Conservation (phyloP, 805 yeast species). For the Lipomyces mesembrius region DNA sequence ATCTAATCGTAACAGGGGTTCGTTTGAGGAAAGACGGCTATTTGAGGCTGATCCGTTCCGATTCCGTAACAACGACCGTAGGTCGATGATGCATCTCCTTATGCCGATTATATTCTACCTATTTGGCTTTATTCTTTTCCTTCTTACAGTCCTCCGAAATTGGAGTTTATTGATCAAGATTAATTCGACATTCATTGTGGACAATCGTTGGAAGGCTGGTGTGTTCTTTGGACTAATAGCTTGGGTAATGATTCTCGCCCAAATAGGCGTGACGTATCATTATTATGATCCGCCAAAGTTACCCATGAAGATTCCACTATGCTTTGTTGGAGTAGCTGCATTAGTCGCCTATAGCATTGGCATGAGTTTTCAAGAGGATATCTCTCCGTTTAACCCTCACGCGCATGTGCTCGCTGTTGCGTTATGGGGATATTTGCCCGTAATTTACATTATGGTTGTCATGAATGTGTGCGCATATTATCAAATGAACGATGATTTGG, state of each 20-base stretch:
- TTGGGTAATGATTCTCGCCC: constrained; percentile 32
- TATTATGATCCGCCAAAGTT: constrained; percentile 37
- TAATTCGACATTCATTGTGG: constrained; percentile 26
- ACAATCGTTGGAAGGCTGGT: constrained; percentile 42
- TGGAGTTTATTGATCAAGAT: constrained; percentile 35
- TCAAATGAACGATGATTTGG: constrained; percentile 40
- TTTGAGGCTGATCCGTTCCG: constrained; percentile 40
- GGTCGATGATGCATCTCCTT: constrained; percentile 38
- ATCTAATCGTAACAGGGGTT: constrained; percentile 27
- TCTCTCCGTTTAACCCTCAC: constrained; percentile 40
- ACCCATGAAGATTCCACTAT: constrained; percentile 35
- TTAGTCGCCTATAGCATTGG: constrained; percentile 36
- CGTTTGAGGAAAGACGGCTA: constrained; percentile 42
- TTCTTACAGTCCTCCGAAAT: constrained; percentile 42
- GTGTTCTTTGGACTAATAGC: constrained; percentile 39
- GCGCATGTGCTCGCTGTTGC: constrained; percentile 38
- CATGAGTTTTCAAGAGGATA: constrained; percentile 21
- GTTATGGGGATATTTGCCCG: constrained; percentile 41
- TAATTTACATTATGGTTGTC: constrained; percentile 36
- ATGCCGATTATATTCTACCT: constrained; percentile 41
- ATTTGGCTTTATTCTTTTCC: constrained; percentile 38
- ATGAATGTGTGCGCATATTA: constrained; percentile 39
- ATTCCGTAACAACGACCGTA: constrained; percentile 34
- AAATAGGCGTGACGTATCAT: constrained; percentile 34
- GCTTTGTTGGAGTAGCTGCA: constrained; percentile 25